These are phyloP conservation scores for Gelatoporia subvermispora DNA, from an alignment of 768 basidiomycete genomes.

Conservation along the genomic window DNA sequence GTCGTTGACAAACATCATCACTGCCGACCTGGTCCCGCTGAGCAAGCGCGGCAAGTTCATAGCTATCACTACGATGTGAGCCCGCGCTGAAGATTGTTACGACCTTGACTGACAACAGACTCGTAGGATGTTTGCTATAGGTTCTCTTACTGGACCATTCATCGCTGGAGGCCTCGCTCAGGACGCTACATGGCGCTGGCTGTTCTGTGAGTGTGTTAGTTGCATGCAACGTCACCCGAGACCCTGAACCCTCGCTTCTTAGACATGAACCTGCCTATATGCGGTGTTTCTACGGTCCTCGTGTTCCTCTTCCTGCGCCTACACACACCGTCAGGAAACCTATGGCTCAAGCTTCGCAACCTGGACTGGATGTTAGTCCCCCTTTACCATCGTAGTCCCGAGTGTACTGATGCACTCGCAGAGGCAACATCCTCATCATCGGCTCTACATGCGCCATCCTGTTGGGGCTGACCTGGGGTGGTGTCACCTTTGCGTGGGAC, in stretches of 20 bases:
- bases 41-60: conserved; percentile 12
- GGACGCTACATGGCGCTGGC: conserved; percentile 16
- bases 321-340: conserved; percentile 3
- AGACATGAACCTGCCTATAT: conserved; percentile 8
- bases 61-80: conserved; percentile 8
- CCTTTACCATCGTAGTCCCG: no score
- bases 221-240: no score
- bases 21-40: conserved; percentile 17
- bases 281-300: conserved; percentile 1
- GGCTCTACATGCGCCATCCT: conserved; percentile 12
- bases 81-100: background rate
- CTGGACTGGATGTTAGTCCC: conserved; percentile 23
- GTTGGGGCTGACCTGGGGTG: conserved; percentile 29
- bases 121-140: conserved; percentile 22
- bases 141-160: conserved; percentile 23
- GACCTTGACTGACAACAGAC: background rate
- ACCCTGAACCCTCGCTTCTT: background rate
- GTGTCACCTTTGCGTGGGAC: conserved; percentile 31
- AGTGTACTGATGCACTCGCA: background rate
- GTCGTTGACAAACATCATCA: conserved; percentile 13
- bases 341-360: conserved; percentile 17
- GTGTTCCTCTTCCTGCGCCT: conserved; percentile 13
- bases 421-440: conserved; percentile 23
- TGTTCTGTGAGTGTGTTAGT: conserved; percentile 10
- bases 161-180: conserved; percentile 24